Percentiles rank a stretch among this genome's conserved stretches.
These are phyloP conservation scores for Pichia sp. DNA, from an alignment of 1,139 yeast genomes.

Conservation along the genomic window DNA sequence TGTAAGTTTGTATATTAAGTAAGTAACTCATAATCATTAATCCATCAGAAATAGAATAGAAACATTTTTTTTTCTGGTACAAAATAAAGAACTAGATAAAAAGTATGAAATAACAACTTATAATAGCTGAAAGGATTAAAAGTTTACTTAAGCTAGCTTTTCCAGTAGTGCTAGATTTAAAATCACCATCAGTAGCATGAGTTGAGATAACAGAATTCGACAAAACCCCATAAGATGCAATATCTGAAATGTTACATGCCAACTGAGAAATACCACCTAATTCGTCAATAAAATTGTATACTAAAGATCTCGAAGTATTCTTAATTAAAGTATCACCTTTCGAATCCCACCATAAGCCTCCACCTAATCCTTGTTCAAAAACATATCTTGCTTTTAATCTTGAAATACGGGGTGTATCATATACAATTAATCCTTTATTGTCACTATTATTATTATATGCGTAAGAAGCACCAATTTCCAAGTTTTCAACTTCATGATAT, in stretches of 20 bases:
- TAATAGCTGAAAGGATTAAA: neutral
- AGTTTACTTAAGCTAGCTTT: neutral
- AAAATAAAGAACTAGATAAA: neutral
- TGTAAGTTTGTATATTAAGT: neutral
- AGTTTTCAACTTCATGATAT: constrained; percentile 45
- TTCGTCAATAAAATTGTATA: constrained; percentile 38
- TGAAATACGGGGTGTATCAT: constrained; percentile 58
- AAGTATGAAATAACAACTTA: no score
- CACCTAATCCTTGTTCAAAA: constrained; percentile 47
- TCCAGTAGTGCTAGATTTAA: neutral
- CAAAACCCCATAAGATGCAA: neutral
- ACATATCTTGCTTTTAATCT: constrained; percentile 57
- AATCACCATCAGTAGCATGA: neutral
- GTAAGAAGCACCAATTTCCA: constrained; percentile 49
- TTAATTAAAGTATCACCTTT: constrained; percentile 50
- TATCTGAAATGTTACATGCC: neutral
- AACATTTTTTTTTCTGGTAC: no score
- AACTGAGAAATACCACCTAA: constrained; percentile 32
- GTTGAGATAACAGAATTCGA: neutral
- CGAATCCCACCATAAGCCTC: constrained; percentile 96
- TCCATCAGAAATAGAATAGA: neutral
- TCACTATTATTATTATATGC: constrained; percentile 34
- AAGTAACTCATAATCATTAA: neutral
- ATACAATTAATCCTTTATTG: constrained; percentile 43
- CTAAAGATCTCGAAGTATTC: constrained; percentile 33